Conservation (phyloP, 768 basidiomycete species). For the Suillus sp. region DNA sequence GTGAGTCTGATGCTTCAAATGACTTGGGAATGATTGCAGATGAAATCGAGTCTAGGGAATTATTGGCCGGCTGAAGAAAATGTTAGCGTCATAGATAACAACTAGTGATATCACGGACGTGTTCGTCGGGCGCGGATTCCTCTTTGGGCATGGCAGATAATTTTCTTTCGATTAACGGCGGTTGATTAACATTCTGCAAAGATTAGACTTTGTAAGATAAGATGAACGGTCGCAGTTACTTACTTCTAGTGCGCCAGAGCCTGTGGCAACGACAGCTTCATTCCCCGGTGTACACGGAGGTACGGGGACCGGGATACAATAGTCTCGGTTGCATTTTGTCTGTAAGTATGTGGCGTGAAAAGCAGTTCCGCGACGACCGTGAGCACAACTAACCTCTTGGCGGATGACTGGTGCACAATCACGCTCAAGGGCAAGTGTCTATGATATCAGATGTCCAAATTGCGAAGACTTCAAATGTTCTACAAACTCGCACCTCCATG, state of each 20-base stretch:
- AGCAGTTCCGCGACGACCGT: not conserved
- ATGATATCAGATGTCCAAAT: not conserved
- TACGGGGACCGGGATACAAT: not conserved
- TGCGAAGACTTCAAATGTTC: not conserved
- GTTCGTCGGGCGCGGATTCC: not conserved
- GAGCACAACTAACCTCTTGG: conserved; percentile 2
- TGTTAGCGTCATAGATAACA: not conserved
- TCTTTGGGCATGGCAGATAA: not conserved
- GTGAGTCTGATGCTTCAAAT: conserved; percentile 5
- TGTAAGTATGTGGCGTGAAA: conserved; percentile 4
- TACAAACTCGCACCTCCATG: not conserved
- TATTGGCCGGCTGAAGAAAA: not conserved
- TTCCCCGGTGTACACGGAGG: not conserved
- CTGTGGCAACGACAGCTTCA: not conserved
- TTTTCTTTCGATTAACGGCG: not conserved
- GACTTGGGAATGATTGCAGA: conserved; percentile 4
- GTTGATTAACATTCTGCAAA: not conserved
- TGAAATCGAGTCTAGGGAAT: not conserved
- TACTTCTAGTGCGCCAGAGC: not conserved
- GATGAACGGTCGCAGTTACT: not conserved
- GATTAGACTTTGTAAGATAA: conserved; percentile 1
- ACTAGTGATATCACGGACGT: not conserved
- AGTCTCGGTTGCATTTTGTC: not conserved
- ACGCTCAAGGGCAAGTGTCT: not conserved
- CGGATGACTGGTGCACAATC: not conserved